Evolutionary conservation across 352 stramenopile species (phyloP).

Genomic region (Pythium grandisporangium): DNA sequence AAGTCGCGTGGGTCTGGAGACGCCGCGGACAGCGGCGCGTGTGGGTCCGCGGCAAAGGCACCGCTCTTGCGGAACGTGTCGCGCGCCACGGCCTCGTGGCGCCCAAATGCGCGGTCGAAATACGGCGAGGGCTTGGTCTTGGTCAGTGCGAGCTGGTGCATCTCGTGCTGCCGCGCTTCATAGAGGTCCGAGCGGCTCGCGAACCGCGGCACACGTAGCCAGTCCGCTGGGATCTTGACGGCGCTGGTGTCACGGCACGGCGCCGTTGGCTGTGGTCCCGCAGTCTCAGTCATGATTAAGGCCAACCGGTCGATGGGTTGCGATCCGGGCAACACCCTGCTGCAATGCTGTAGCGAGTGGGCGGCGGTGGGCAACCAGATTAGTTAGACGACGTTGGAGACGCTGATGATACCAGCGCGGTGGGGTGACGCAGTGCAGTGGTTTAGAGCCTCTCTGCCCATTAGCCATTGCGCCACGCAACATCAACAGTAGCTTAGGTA

Average conservation of each 20-base stretch:
- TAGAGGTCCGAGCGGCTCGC: constrained; percentile 34
- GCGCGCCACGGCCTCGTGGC: constrained; percentile 32
- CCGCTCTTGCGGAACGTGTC: constrained; percentile 41
- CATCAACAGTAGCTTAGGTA: no score
- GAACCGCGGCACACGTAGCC: constrained; percentile 38
- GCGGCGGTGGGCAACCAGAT: no score
- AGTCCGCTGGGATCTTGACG: constrained; percentile 44
- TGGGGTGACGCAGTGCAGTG: no score
- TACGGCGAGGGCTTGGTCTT: constrained; percentile 11
- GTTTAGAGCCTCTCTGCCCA: no score
- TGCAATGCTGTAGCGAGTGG: no score
- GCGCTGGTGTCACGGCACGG: background rate
- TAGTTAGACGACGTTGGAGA: no score
- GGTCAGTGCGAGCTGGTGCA: constrained; percentile 23
- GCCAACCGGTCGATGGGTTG: no score
- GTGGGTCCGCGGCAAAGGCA: constrained; percentile 25
- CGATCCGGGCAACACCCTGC: no score
- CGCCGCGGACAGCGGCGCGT: constrained; percentile 6
- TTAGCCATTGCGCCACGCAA: no score
- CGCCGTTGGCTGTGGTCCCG: background rate
- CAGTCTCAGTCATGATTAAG: no score
- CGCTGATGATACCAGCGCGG: no score
- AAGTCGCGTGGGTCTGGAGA: constrained; percentile 13
- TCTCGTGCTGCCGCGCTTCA: constrained; percentile 28
- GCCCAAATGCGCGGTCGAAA: constrained; percentile 27